phyloP scores from a whole-genome alignment of 2,329 filamentous ascomycete species.

The Sporothrix dimorphospora region DNA sequence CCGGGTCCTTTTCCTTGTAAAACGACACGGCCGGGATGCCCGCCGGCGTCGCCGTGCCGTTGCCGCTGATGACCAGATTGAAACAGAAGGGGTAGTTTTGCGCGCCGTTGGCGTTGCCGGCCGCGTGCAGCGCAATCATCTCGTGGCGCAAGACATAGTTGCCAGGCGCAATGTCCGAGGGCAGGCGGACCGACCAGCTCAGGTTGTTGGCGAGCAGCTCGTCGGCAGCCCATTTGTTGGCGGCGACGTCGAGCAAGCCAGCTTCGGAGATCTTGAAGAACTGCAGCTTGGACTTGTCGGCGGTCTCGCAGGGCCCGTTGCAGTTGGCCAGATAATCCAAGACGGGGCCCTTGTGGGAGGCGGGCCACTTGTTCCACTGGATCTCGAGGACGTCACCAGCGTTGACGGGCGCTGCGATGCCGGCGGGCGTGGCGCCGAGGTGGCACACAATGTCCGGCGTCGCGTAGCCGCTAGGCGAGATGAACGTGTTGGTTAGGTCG shows the following conservation, averaged over 20 bases:
- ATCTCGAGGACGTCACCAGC: slow-evolving; percentile 38
- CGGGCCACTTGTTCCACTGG: slow-evolving; percentile 39
- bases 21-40: slow-evolving; percentile 30
- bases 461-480: slow-evolving; percentile 35
- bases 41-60: slow-evolving; percentile 30
- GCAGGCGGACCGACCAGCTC: slow-evolving; percentile 54
- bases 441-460: slow-evolving; percentile 40
- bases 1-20: slow-evolving; percentile 33
- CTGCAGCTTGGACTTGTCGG: slow-evolving; percentile 40
- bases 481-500: slow-evolving; percentile 40
- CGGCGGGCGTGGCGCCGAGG: slow-evolving; percentile 37
- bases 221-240: slow-evolving; percentile 43
- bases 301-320: slow-evolving; percentile 40
- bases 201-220: slow-evolving; percentile 55
- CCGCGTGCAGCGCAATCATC: slow-evolving; percentile 45
- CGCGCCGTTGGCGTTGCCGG: slow-evolving; percentile 32
- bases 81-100: slow-evolving; percentile 35
- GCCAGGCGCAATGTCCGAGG: slow-evolving; percentile 49
- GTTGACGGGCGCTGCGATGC: slow-evolving; percentile 37
- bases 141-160: slow-evolving; percentile 58
- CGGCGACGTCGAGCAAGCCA: slow-evolving; percentile 39
- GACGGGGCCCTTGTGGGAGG: slow-evolving; percentile 41
- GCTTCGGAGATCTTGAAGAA: slow-evolving; percentile 42
- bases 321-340: slow-evolving; percentile 44
- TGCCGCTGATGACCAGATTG: slow-evolving; percentile 31